These are phyloP conservation scores for Akanthomyces muscarius DNA, from an alignment of 2,329 filamentous ascomycete species.

Conservation along the genomic window DNA sequence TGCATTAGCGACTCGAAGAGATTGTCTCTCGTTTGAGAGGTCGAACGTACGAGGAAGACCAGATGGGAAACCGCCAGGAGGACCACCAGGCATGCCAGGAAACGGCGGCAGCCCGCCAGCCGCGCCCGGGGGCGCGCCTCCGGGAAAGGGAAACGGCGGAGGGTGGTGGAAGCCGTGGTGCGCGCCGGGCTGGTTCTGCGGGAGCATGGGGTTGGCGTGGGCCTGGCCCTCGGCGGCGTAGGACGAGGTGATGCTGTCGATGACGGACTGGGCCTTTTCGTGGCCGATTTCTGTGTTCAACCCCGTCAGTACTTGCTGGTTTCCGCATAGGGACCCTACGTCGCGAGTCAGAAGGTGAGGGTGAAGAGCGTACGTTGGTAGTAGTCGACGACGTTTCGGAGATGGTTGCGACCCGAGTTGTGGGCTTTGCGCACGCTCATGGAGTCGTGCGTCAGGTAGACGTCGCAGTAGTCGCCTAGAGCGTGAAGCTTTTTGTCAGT, in stretches of 20 bases:
- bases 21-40: constrained; percentile 6
- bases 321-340: neutral
- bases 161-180: constrained; percentile 26
- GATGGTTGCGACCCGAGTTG: constrained; percentile 92
- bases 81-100: constrained; percentile 44
- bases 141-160: constrained; percentile 61
- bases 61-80: constrained; percentile 38
- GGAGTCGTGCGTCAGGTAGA: constrained; percentile 98
- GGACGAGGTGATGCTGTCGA: constrained; percentile 94
- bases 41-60: constrained; percentile 48
- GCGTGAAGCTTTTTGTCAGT: constrained; percentile 8
- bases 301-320: neutral
- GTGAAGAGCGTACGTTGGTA: constrained; percentile 70
- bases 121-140: constrained; percentile 34
- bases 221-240: constrained; percentile 93
- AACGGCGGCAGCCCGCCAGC: constrained; percentile 51
- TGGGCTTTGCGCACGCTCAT: constrained; percentile 99
- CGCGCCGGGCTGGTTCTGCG: constrained; percentile 58
- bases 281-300: constrained; percentile 77
- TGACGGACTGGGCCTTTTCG: constrained; percentile 97
- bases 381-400: constrained; percentile 97
- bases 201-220: constrained; percentile 78
- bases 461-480: constrained; percentile 91
- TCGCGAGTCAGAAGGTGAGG: neutral
- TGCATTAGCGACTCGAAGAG: neutral